These are phyloP conservation scores for Stellera chamaejasme DNA, from an alignment of 345 rosid species.

Conservation along the genomic window DNA sequence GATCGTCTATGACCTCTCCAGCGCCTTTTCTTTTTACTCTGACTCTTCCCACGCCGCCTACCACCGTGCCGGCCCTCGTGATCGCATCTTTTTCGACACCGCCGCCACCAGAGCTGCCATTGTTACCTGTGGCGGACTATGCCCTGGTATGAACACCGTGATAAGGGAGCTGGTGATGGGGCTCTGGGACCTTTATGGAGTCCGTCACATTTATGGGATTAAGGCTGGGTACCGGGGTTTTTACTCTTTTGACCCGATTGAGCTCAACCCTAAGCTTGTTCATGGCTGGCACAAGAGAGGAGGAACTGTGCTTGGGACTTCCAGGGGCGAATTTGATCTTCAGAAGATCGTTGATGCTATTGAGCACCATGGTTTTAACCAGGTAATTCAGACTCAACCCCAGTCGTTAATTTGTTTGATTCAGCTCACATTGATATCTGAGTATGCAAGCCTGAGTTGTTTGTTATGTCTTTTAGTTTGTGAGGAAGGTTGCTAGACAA, in stretches of 20 bases:
- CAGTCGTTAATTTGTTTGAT: neutral
- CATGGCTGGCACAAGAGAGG: conserved; percentile 72
- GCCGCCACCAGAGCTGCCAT: conserved; percentile 43
- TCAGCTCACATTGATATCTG: neutral
- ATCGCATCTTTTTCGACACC: conserved; percentile 40
- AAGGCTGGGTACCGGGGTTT: conserved; percentile 82
- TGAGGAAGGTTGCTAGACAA: too few relatives aligned
- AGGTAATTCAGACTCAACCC: conserved; percentile 27
- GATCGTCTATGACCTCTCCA: conserved; percentile 41
- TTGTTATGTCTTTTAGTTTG: neutral
- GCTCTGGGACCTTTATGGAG: conserved; percentile 81
- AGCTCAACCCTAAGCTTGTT: conserved; percentile 57
- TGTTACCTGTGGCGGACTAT: conserved; percentile 85
- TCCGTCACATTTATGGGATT: conserved; percentile 63
- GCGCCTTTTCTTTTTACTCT: conserved; percentile 14
- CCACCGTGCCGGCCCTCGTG: conserved; percentile 71
- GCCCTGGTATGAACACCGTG: conserved; percentile 90
- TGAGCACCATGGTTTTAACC: conserved; percentile 44
- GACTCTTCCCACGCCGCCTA: conserved; percentile 33
- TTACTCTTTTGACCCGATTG: conserved; percentile 43
- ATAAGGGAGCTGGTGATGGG: conserved; percentile 82
- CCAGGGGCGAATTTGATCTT: conserved; percentile 78
- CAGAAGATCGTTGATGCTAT: conserved; percentile 61
- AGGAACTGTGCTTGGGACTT: conserved; percentile 75
- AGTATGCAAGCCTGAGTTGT: neutral